These are phyloP conservation scores for Diaporthe eres DNA, from an alignment of 2,329 filamentous ascomycete species.

Conservation along the genomic window DNA sequence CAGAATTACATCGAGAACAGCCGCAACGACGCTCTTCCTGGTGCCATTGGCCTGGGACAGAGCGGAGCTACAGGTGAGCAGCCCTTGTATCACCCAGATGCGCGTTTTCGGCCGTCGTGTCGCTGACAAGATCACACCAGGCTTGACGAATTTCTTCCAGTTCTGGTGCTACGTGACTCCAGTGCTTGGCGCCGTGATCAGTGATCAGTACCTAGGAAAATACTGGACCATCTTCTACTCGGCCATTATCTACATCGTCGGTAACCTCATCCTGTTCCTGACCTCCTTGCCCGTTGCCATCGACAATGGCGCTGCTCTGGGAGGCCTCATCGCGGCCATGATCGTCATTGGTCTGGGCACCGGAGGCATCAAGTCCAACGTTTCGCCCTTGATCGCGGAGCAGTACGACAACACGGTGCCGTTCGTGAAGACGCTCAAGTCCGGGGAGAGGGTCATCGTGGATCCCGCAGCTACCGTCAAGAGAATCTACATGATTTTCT, in stretches of 20 bases:
- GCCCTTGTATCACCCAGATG: neutral
- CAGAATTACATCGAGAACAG: slow-evolving; percentile 40
- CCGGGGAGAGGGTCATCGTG: slow-evolving; percentile 73
- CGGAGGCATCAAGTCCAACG: slow-evolving; percentile 74
- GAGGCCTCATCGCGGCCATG: slow-evolving; percentile 39
- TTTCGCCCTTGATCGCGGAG: slow-evolving; percentile 72
- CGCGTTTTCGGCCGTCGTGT: neutral
- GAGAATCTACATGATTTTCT: slow-evolving; percentile 63
- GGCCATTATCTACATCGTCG: slow-evolving; percentile 37
- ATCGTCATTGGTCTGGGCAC: slow-evolving; percentile 44
- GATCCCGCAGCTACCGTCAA: slow-evolving; percentile 72
- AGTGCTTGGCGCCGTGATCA: slow-evolving; percentile 39
- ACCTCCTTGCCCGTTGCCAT: slow-evolving; percentile 41
- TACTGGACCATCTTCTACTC: slow-evolving; percentile 42
- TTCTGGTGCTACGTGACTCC: slow-evolving; percentile 43
- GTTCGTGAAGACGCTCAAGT: slow-evolving; percentile 60
- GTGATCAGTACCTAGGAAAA: slow-evolving; percentile 39
- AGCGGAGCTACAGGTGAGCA: slow-evolving; percentile 30
- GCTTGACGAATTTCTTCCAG: slow-evolving; percentile 41
- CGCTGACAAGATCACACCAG: slow-evolving; percentile 7
- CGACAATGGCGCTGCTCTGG: slow-evolving; percentile 40
- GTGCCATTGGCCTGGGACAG: slow-evolving; percentile 39
- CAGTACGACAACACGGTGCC: slow-evolving; percentile 71
- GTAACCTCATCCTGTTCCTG: slow-evolving; percentile 39
- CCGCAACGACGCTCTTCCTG: slow-evolving; percentile 26